Evolutionary conservation across 73 alveolate species (phyloP), one percentile per base, ranked within the genome.

Genomic region (Blepharisma japonicum): DNA sequence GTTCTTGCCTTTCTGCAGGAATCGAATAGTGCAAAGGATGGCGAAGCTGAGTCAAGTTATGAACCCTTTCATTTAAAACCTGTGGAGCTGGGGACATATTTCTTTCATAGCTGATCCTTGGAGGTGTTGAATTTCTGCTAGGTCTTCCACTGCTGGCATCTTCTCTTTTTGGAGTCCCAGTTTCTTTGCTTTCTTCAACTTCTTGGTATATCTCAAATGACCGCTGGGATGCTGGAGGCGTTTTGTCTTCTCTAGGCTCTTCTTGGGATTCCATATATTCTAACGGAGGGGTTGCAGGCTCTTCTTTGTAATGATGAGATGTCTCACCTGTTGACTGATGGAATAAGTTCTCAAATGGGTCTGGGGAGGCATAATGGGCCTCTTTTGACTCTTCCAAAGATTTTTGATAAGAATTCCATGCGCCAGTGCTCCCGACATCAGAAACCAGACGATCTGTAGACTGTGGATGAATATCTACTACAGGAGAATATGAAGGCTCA

Each of bases 131-230:
- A 23, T 49, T 49, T 32, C 78, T 81, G 1, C 77, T 47, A 6
- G 86, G 50, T 6, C 38, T 25, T 61, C 74, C 23, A 2, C 49
- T 14, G 39, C 14, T 61, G 47, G 47, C 23, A 8, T 11, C 46
- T 8, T 61, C 74, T 61, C 74, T 61, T 61, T 61, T 61, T 61
- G 74, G 74, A 2, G 74, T 61, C 18, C 74, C 74, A 14, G 74
- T n/a, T 14, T 61, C 74, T 61, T 61, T 61, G 39, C 47, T 9
- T 25, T 61, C 74, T 61, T 61, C 74, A 2, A 14, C 67, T 53
- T 53, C 67, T 14, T 14, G 23, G 23, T 53, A 14, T 14, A 14
- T 53, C 4, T 32, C 42, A 32, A 32, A 32, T 1, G 42, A 32
- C 3, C 42, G 42, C 42, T 32, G 42, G 3, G 42, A 32, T 32